Evolutionary conservation across 371 early-diverging fungal genomes (phyloP).

Genomic region (Rhizomucor miehei): DNA sequence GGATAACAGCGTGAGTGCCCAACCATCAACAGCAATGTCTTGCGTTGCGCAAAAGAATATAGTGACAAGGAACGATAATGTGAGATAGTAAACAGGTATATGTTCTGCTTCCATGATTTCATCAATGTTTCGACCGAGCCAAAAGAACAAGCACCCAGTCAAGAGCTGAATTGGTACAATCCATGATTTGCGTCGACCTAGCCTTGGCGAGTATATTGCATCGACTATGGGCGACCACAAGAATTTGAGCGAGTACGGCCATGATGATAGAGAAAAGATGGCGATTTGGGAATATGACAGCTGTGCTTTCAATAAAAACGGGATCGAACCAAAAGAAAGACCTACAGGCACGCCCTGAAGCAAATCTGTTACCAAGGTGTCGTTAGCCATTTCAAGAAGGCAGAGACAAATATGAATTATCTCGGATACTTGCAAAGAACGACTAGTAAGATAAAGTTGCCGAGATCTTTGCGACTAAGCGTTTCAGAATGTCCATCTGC

Average conservation of each 20-base stretch:
- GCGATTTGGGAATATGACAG: slow-evolving; percentile 90
- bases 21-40: slow-evolving; percentile 98
- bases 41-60: slow-evolving; percentile 97
- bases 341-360: slow-evolving; percentile 95
- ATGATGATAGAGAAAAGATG: slow-evolving; percentile 88
- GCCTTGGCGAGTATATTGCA: slow-evolving; percentile 69
- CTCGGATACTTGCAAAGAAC: slow-evolving; percentile 57
- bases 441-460: slow-evolving; percentile 66
- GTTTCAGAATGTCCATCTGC: slow-evolving; percentile 13
- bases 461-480: slow-evolving; percentile 46
- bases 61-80: slow-evolving; percentile 68
- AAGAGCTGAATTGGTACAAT: slow-evolving; percentile 95
- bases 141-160: slow-evolving; percentile 71
- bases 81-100: slow-evolving; percentile 64
- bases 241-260: slow-evolving; percentile 91
- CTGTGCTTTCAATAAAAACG: slow-evolving; percentile 89
- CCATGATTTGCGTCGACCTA: slow-evolving; percentile 96
- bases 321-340: slow-evolving; percentile 87
- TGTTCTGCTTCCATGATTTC: slow-evolving; percentile 61
- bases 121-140: slow-evolving; percentile 79
- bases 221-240: slow-evolving; percentile 98
- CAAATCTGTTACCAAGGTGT: slow-evolving; percentile 52
- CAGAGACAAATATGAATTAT: too few relatives aligned
- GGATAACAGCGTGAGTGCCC: slow-evolving; percentile 91
- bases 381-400: slow-evolving; percentile 1